Base-by-base conservation (phyloP, 306 rosid genomes). In the Ceratonia siliqua region DNA sequence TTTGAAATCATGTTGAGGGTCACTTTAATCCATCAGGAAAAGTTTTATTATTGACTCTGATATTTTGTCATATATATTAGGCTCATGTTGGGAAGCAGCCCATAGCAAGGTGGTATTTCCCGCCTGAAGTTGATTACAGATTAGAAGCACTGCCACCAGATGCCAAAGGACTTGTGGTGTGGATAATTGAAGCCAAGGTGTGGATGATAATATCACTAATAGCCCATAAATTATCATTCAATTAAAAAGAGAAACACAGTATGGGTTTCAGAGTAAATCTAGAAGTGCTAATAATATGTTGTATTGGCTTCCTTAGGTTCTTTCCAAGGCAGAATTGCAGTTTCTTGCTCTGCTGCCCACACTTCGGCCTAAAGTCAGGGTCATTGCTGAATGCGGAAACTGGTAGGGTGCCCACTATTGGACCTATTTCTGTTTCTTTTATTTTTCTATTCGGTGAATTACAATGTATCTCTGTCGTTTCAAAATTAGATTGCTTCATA, bases 111-210 rank as follows among this genome's bases (percentile, higher is more conserved):
- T 94, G 98, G 97, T 94, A 94, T 79, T 94, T 77, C 65, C 98
- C 98, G 59, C 98, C 98, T 9, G 97, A 94, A 75, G 97, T 94
- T 13, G 98, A 94, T 84, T 91, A 88, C 75, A 91, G 98, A 83
- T 85, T 94, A 25, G 88, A 82, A 21, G 97, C 98, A 22, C 80
- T 94, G 79, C 98, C 98, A 24, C 94, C 94, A 9, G 57, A 88
- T 75, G 97, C 98, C 50, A 88, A 91, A 74, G 87, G 87, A 61
- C 28, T 83, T 2, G 79, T 83, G 28, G 82, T 79, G 33, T 83
- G 87, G 82, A 66, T 83, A 17, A 72, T 83, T 79, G 87, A 83
- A 79, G 87, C 87, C 15, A 83, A 83, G 87, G 87, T 83, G 43
- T 45, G 91, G 8, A 33, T 41, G 24, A 49, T 25, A 17, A 18